Evolutionary conservation across 2,329 filamentous ascomycete species (phyloP).

Genomic region (Metarhizium humberi): DNA sequence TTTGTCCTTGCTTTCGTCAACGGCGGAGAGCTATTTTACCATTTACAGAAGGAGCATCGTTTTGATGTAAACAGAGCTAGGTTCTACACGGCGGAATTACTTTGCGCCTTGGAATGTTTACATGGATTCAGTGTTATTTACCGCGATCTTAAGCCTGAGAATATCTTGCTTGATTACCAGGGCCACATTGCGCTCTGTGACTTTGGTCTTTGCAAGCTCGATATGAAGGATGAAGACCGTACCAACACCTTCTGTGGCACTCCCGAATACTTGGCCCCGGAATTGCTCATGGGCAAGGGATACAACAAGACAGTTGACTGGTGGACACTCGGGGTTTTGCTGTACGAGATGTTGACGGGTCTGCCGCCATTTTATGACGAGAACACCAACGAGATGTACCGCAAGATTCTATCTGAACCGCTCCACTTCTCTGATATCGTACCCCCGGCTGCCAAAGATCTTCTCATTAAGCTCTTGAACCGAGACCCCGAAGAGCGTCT

Average conservation of each 20-base stretch:
- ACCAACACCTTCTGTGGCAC: slow-evolving; percentile 99
- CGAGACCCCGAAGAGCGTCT: slow-evolving; percentile 83
- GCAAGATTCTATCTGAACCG: slow-evolving; percentile 94
- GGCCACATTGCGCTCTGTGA: slow-evolving; percentile 97
- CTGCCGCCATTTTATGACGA: slow-evolving; percentile 97
- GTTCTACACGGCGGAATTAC: slow-evolving; percentile 93
- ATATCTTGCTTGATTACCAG: slow-evolving; percentile 94
- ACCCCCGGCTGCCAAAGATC: slow-evolving; percentile 84
- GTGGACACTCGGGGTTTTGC: slow-evolving; percentile 95
- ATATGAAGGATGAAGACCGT: slow-evolving; percentile 98
- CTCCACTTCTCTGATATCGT: slow-evolving; percentile 95
- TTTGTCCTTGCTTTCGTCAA: slow-evolving; percentile 96
- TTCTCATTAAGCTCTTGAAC: slow-evolving; percentile 83
- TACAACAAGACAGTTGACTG: slow-evolving; percentile 98
- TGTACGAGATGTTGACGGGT: slow-evolving; percentile 98
- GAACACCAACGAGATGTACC: slow-evolving; percentile 99
- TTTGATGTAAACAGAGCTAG: slow-evolving; percentile 96
- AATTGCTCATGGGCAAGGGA: slow-evolving; percentile 83
- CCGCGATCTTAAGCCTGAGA: slow-evolving; percentile 66
- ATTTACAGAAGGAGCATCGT: slow-evolving; percentile 90
- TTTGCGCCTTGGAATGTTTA: slow-evolving; percentile 90
- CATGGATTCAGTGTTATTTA: slow-evolving; percentile 99
- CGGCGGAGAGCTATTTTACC: slow-evolving; percentile 94
- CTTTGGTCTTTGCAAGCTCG: slow-evolving; percentile 94
- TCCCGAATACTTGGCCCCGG: slow-evolving; percentile 92